A percentile compares a stretch with the other conserved stretches of the same genome.
Conservation (phyloP, 2,329 filamentous ascomycete genomes). For the Monosporascus sp. region DNA sequence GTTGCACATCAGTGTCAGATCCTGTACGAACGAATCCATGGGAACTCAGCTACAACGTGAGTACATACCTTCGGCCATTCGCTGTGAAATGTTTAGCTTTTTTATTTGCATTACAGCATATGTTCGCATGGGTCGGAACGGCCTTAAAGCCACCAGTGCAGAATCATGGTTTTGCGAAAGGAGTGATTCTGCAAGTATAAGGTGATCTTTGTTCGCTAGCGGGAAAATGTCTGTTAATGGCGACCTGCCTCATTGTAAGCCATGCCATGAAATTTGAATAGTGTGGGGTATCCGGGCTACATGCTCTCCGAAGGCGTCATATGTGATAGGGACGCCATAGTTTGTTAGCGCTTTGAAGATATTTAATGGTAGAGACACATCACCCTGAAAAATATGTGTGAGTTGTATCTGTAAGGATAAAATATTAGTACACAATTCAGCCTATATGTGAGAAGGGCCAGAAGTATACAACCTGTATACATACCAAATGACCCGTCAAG, state of each 20-base stretch:
- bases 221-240: accelerated
- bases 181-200: background rate
- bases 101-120: background rate
- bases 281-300: background rate
- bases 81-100: background rate
- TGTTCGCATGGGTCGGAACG: too few species aligned
- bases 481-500: accelerated
- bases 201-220: accelerated
- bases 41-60: background rate
- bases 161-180: background rate
- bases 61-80: background rate
- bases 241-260: background rate
- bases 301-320: background rate
- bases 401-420: too few species aligned
- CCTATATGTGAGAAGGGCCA: background rate
- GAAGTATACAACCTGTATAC: background rate
- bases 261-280: background rate
- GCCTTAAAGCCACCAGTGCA: background rate
- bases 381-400: background rate
- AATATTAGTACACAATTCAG: too few species aligned
- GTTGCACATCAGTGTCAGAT: background rate
- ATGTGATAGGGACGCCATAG: background rate
- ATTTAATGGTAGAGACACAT: background rate
- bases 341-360: background rate
- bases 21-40: background rate